phyloP scores from a whole-genome alignment of 176 grass and related monocot genomes.

The Otatea glauca region DNA sequence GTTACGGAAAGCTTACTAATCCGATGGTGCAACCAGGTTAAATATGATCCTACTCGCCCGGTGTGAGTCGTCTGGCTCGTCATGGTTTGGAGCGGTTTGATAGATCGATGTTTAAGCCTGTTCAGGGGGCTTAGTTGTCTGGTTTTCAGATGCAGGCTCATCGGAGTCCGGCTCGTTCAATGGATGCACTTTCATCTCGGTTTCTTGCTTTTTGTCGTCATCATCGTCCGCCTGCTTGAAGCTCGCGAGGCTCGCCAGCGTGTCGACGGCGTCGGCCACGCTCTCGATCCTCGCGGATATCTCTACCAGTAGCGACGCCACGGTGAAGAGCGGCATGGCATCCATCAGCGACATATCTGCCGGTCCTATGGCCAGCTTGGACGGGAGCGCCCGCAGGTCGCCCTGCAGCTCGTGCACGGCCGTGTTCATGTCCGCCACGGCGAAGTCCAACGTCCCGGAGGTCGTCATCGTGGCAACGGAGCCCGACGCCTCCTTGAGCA shows the following conservation, averaged over 20 bases:
- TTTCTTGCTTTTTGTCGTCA: conserved; percentile 45
- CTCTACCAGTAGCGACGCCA: conserved; percentile 69
- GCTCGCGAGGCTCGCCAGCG: conserved; percentile 47
- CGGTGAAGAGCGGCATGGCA: conserved; percentile 63
- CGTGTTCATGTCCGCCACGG: conserved; percentile 68
- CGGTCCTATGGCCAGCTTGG: conserved; percentile 29
- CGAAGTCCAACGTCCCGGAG: conserved; percentile 51
- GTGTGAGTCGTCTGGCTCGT: neutral
- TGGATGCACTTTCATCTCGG: conserved; percentile 49
- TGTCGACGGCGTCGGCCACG: conserved; percentile 65
- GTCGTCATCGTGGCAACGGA: conserved; percentile 58
- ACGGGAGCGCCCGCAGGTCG: conserved; percentile 64
- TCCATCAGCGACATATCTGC: conserved; percentile 50
- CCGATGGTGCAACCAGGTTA: conserved; percentile 23
- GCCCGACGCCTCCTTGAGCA: conserved; percentile 68
- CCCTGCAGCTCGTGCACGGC: conserved; percentile 75
- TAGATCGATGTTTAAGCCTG: conserved; percentile 35
- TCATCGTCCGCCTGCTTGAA: conserved; percentile 61
- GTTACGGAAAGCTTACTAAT: neutral
- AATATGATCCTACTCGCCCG: neutral
- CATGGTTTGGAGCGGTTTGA: conserved; percentile 9
- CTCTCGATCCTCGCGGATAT: conserved; percentile 62
- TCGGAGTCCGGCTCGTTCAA: conserved; percentile 46
- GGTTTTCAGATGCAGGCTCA: conserved; percentile 16
- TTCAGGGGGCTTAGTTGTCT: conserved; percentile 25